phyloP scores from a whole-genome alignment of 2,329 filamentous ascomycete species.

The Curvularia hawaiiensis region DNA sequence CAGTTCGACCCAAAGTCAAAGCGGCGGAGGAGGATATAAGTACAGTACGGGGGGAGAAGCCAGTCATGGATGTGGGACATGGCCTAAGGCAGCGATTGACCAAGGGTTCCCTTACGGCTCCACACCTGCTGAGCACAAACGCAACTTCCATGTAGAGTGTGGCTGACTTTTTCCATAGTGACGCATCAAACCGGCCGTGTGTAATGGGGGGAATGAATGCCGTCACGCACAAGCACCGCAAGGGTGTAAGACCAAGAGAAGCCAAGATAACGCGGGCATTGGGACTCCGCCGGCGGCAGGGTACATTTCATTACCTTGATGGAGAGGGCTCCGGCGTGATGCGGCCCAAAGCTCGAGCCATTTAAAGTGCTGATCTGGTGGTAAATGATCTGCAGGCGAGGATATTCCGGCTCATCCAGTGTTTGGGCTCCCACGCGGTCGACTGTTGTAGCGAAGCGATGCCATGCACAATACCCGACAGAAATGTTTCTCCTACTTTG shows the following conservation, averaged over 20 bases:
- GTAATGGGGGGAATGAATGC: constrained; percentile 37
- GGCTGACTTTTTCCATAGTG: constrained; percentile 35
- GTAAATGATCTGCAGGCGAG: constrained; percentile 19
- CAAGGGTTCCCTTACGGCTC: constrained; percentile 22
- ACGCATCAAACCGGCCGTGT: constrained; percentile 41
- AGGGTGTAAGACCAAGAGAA: constrained; percentile 42
- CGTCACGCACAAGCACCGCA: constrained; percentile 44
- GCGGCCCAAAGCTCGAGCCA: constrained; percentile 29
- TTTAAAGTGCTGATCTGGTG: constrained; percentile 24
- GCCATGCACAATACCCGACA: constrained; percentile 9
- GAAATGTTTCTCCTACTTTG: neutral
- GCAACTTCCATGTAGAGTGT: constrained; percentile 29
- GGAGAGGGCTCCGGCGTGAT: constrained; percentile 27
- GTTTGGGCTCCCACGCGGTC: constrained; percentile 19
- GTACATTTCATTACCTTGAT: constrained; percentile 30
- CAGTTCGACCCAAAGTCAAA: constrained; percentile 15
- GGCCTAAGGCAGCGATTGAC: constrained; percentile 24
- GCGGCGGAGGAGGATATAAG: constrained; percentile 27
- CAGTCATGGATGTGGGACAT: constrained; percentile 25
- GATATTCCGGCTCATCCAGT: constrained; percentile 24
- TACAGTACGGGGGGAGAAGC: constrained; percentile 22
- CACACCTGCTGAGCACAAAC: constrained; percentile 37
- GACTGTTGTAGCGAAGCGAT: constrained; percentile 11
- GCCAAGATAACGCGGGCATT: constrained; percentile 40
- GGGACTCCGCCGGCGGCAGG: constrained; percentile 37